These are phyloP conservation scores for Gracilaria caudata DNA, from an alignment of 23 red algal genomes.

Conservation along the genomic window DNA sequence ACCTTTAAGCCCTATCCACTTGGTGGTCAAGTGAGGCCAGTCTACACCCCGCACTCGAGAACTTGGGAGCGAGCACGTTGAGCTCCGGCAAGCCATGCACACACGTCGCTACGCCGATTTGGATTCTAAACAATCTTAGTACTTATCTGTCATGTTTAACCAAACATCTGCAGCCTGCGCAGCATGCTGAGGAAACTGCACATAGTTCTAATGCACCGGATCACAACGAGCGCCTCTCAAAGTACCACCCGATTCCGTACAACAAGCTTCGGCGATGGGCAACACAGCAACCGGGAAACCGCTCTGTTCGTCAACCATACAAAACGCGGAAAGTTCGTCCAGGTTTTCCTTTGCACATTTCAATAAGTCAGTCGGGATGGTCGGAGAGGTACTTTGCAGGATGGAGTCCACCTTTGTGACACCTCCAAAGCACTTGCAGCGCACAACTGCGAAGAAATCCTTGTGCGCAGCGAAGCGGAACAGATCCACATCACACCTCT, in stretches of 20 bases:
- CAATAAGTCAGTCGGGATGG: not conserved
- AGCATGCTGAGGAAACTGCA: no score
- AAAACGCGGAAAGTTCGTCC: not conserved
- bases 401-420: conserved; percentile 2
- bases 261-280: conserved; percentile 7
- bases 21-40: no score
- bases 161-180: no score
- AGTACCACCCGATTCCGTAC: not conserved
- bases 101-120: no score
- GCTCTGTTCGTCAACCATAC: not conserved
- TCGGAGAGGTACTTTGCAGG: not conserved
- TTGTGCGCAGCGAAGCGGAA: not conserved
- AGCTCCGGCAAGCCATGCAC: no score
- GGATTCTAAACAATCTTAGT: no score
- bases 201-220: no score
- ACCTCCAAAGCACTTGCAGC: conserved; percentile 13
- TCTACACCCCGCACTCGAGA: no score
- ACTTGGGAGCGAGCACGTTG: no score
- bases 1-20: no score
- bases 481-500: not conserved
- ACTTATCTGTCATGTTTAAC: no score
- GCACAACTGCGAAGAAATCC: not conserved
- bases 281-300: not conserved
- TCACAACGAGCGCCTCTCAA: not conserved
- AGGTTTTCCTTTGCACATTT: not conserved